A percentile compares a stretch with the other conserved stretches of the same genome.
Conservation (phyloP, 768 basidiomycete genomes). For the Sutorius australiensis region DNA sequence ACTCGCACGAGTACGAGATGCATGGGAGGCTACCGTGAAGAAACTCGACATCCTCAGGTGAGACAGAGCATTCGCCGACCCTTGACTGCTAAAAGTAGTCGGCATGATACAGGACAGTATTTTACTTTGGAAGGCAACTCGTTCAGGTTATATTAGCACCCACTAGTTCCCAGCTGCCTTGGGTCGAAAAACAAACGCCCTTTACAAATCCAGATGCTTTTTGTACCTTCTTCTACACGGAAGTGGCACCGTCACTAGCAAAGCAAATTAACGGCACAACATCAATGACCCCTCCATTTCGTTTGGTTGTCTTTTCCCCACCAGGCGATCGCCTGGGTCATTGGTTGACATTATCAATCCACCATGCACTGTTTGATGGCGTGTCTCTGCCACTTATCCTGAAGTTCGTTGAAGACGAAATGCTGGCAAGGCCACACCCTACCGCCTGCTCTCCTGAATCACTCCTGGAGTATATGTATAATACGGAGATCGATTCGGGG, state of each 20-base stretch:
- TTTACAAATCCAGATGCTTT: constrained; percentile 16
- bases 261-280: constrained; percentile 23
- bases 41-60: constrained; percentile 27
- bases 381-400: constrained; percentile 30
- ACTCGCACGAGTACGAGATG: constrained; percentile 23
- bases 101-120: constrained; percentile 26
- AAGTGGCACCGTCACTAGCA: constrained; percentile 20
- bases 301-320: constrained; percentile 8
- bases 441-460: constrained; percentile 9
- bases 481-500: constrained; percentile 10
- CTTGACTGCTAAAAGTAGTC: neutral
- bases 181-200: constrained; percentile 12
- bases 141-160: constrained; percentile 27
- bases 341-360: constrained; percentile 29
- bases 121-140: constrained; percentile 27
- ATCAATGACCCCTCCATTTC: constrained; percentile 18
- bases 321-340: neutral
- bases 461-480: constrained; percentile 23
- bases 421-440: constrained; percentile 9
- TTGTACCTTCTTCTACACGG: constrained; percentile 17
- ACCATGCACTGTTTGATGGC: constrained; percentile 34
- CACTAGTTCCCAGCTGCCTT: constrained; percentile 9
- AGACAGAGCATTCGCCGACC: constrained; percentile 5
- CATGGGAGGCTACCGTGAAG: constrained; percentile 33
- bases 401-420: constrained; percentile 25